Evolutionary conservation across 352 stramenopile genomes (phyloP).

Genomic region (Lagenidium giganteum): DNA sequence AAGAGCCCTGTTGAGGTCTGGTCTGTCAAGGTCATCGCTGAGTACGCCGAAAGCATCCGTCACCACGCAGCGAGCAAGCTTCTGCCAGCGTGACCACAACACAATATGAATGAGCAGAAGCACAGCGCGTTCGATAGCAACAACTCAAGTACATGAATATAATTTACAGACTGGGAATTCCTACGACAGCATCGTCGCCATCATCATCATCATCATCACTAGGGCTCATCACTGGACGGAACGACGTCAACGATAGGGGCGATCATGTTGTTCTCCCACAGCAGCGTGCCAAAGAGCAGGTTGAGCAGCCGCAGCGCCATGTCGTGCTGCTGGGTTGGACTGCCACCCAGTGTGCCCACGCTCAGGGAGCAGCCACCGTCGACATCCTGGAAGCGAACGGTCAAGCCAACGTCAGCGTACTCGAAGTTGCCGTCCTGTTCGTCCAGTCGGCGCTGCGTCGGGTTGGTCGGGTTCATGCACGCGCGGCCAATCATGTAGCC

Average conservation of each 20-base stretch:
- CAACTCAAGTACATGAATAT: no score
- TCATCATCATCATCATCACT: no score
- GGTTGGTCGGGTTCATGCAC: conserved; percentile 45
- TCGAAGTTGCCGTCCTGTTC: conserved; percentile 35
- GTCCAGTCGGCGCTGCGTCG: conserved; percentile 24
- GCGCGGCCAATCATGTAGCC: conserved; percentile 54
- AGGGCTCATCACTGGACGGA: no score
- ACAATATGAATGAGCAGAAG: no score
- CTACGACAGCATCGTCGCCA: no score
- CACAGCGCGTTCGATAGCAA: no score
- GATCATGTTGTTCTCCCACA: conserved; percentile 51
- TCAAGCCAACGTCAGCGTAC: conserved; percentile 51
- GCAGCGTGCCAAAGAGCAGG: conserved; percentile 40
- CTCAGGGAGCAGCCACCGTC: no score
- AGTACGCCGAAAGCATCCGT: conserved; percentile 53
- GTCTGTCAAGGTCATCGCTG: conserved; percentile 37
- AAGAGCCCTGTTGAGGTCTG: conserved; percentile 22
- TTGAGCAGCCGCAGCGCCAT: conserved; percentile 46
- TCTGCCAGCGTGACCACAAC: no score
- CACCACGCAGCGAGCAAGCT: neutral
- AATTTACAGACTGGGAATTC: no score
- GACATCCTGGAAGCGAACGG: no score
- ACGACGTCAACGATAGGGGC: no score
- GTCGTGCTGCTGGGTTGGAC: conserved; percentile 49
- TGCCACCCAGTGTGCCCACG: no score